A percentile compares a stretch with the other conserved stretches of the same genome.
Evolutionary conservation across 2,329 filamentous ascomycete species (phyloP).

Genomic region (Stagonosporopsis cucurbitacearum): DNA sequence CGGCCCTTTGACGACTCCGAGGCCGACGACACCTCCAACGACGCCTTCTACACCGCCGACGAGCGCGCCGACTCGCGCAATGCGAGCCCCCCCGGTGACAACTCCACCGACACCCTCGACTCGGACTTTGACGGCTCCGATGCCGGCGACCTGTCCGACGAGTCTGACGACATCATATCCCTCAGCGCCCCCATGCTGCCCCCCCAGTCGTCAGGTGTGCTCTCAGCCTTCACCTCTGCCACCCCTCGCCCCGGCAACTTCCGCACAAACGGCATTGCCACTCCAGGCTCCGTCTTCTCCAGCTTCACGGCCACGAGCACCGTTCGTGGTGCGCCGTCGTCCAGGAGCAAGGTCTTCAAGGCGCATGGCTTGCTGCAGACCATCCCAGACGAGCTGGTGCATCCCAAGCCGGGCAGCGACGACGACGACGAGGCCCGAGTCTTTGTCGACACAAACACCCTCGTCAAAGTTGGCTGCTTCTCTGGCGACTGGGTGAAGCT

Average conservation of each 20-base stretch:
- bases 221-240: constrained; percentile 79
- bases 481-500: constrained; percentile 96
- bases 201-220: constrained; percentile 76
- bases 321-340: constrained; percentile 70
- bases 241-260: constrained; percentile 78
- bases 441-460: constrained; percentile 85
- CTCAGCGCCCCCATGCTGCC: constrained; percentile 80
- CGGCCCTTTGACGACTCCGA: constrained; percentile 65
- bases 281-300: constrained; percentile 88
- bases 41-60: constrained; percentile 90
- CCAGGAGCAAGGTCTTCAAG: constrained; percentile 81
- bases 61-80: constrained; percentile 60
- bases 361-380: constrained; percentile 75
- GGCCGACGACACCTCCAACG: constrained; percentile 86
- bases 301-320: constrained; percentile 85
- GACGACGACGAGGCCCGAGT: constrained; percentile 87
- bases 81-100: constrained; percentile 48
- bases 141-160: constrained; percentile 84
- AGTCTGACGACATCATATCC: constrained; percentile 94
- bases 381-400: constrained; percentile 78
- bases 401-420: constrained; percentile 82
- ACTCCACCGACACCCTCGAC: constrained; percentile 55
- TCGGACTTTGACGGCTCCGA: constrained; percentile 68
- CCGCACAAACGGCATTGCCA: constrained; percentile 75
- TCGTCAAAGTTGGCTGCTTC: constrained; percentile 93